Base-by-base conservation (phyloP, 495 filamentous ascomycete species). In the Tuber melanosporum region DNA sequence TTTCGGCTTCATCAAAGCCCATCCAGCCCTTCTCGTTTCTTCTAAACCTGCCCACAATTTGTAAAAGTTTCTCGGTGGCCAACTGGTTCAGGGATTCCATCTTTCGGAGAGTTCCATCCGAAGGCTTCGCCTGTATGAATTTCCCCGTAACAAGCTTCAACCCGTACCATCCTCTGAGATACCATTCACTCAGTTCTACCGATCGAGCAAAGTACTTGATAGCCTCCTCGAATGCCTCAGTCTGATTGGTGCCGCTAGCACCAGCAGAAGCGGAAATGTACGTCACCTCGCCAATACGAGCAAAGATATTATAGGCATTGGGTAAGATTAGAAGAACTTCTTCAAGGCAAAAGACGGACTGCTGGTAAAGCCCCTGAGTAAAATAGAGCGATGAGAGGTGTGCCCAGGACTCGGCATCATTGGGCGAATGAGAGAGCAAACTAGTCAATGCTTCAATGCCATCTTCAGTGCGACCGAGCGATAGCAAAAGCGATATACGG, bases 221-320 rank as follows among this genome's bases (percentile, higher is more conserved):
- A 10, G 94, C 91, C 81, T 93, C 92, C 39, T 87, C 83, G 77
- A 94, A 86, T 72, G 87, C 85, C 77, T 89, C 88, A 62, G 85
- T 78, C 41, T 86, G 82, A 14, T 84, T 80, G 4, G 84, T 85
- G 20, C 85, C 82, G 3, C 80, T 79, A 78, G 77, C 85, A 66
- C 57, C 26, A 26, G 3, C 82, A 72, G 87, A 85, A 42, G 84
- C 83, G 42, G 87, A 85, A 57, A 94, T 89, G 82, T 92, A 95
- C 44, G 92, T 85, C 52, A 97, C 82, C 84, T 98, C 96, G 20
- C 93, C 95, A 17, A 98, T 85, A 20, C 92, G 90, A 41, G 95
- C 94, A 86, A 97, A 95, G 74, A 97, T 88, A 91, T 97, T 98
- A 93, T 96, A 99, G 43, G 95, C 92, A 86, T 96, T 94, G 15